Percentiles rank a stretch among this genome's conserved stretches.
phyloP scores from a whole-genome alignment of 176 grass and related monocot genomes.

The Areca catechu region DNA sequence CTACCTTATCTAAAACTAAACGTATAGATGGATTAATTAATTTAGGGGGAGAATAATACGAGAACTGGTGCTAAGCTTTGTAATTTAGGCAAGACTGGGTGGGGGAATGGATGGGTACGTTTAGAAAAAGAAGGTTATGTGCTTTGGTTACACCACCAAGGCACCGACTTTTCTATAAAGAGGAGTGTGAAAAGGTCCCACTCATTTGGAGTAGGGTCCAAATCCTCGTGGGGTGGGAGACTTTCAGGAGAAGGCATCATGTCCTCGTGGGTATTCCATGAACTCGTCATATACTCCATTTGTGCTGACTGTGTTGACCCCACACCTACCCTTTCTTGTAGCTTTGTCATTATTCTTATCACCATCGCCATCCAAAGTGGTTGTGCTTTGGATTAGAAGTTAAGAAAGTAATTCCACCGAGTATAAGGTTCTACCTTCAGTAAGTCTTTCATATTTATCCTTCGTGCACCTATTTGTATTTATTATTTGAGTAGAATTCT shows the following conservation, averaged over 20 bases:
- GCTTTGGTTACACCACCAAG: conserved; percentile 31
- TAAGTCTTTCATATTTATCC: too few species aligned
- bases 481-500: too few species aligned
- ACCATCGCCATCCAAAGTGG: not conserved
- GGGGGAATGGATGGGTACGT: conserved; percentile 8
- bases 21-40: conserved; percentile 5
- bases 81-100: conserved; percentile 18
- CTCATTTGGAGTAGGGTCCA: too few species aligned
- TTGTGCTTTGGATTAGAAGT: not conserved
- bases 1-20: not conserved
- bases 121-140: conserved; percentile 14
- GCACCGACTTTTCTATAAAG: conserved; percentile 26
- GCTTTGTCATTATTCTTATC: not conserved
- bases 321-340: conserved; percentile 8
- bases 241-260: conserved; percentile 12
- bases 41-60: conserved; percentile 4
- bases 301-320: conserved; percentile 4
- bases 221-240: too few species aligned
- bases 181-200: not conserved
- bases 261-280: too few species aligned
- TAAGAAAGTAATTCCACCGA: too few species aligned
- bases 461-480: too few species aligned
- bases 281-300: not conserved
- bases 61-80: conserved; percentile 11
- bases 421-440: too few species aligned